Conservation (phyloP, 2,329 filamentous ascomycete species). For the Neonectria coccinea region DNA sequence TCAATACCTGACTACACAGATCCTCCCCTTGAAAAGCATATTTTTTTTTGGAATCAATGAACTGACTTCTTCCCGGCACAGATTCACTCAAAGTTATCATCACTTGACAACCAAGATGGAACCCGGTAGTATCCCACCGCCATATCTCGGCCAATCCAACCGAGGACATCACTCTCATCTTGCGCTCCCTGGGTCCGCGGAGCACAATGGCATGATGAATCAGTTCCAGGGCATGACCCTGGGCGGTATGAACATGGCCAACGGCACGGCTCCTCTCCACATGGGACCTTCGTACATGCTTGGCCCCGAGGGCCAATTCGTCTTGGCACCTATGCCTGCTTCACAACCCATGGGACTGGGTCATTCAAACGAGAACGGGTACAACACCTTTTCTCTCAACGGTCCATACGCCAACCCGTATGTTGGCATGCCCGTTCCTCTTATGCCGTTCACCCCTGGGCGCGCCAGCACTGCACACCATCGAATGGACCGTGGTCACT, state of each 20-base stretch:
- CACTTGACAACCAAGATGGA: conserved; percentile 52
- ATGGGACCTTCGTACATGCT: conserved; percentile 53
- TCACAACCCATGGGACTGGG: conserved; percentile 52
- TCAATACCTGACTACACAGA: neutral
- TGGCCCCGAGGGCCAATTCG: conserved; percentile 54
- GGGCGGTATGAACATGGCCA: conserved; percentile 50
- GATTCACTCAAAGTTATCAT: conserved; percentile 51
- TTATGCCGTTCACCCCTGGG: conserved; percentile 66
- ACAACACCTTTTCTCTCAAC: conserved; percentile 49
- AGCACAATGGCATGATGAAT: conserved; percentile 49
- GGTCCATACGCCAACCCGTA: conserved; percentile 53
- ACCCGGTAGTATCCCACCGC: conserved; percentile 46
- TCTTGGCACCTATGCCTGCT: conserved; percentile 52
- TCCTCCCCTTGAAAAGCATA: neutral
- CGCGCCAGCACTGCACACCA: conserved; percentile 58
- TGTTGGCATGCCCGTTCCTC: conserved; percentile 51
- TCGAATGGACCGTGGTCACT: conserved; percentile 60
- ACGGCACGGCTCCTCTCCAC: conserved; percentile 49
- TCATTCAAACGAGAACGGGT: conserved; percentile 50
- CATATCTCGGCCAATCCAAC: conserved; percentile 49
- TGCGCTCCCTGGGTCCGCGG: conserved; percentile 46
- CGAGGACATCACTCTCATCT: conserved; percentile 48
- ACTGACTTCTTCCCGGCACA: conserved; percentile 19
- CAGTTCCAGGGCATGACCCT: conserved; percentile 55
- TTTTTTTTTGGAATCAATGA: neutral